Evolutionary conservation across 2,329 filamentous ascomycete genomes (phyloP), one percentile per base, ranked within the genome.

Genomic region (Exophiala bonariae): DNA sequence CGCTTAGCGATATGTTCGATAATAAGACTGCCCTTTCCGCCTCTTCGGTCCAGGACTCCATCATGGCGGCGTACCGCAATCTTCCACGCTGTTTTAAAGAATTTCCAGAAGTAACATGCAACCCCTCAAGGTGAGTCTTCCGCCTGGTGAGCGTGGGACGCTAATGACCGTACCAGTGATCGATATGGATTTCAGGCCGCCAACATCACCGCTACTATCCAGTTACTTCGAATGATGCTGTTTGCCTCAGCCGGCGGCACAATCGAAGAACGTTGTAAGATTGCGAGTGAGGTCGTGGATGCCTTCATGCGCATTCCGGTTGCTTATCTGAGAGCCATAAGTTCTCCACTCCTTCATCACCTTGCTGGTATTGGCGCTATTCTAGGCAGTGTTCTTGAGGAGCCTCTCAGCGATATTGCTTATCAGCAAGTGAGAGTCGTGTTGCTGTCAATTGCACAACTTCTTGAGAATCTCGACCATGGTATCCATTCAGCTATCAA

Each of bases 101-200:
- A 23, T 39, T 42, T 34, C 41, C 42, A 22, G 44, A 49, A 28
- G 38, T 57, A n/a, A 57, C 52, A 16, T 87, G 4, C 82, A 79
- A 56, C 30, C 44, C 47, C 30, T 30, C 42, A 22, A 46, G 46
- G 50, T 53, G 37, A 45, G 46, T 19, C 28, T 39, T 14, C 1
- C 18, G 7, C 22, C 17, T 19, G 16, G 4, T 16, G 19, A 28
- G 33, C 28, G 14, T 43, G 18, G 18, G 39, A n/a, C 42, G 26
- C 35, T 14, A 30, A 20, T 40, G 66, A 72, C 41, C 52, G 50
- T 13, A 48, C 49, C 3, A 63, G 67, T 17, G 70, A 74, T 45
- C 60, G 72, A 3, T 72, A 68, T 49, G 68, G 71, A 1, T 77
- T 77, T 26, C 75, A 78, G 53, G 71, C 74, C 3, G 75, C 75